Conservation (phyloP, 23 red algal genomes). For the Gracilaria vermiculophylla region DNA sequence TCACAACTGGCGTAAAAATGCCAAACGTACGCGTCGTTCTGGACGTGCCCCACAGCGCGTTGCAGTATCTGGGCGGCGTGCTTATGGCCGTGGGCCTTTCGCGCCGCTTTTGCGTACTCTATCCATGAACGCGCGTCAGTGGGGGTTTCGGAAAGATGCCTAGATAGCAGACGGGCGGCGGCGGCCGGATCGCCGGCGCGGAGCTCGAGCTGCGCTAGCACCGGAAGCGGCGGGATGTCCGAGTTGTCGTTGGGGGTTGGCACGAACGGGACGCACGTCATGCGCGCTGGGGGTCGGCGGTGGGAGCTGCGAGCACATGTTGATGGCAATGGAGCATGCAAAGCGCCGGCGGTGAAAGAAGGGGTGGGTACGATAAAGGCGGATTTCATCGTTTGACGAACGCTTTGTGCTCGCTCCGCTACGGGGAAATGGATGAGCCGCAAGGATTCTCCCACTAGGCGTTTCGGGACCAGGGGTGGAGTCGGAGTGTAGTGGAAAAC, state of each 20-base stretch:
- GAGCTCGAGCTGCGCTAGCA: slow-evolving; percentile 36
- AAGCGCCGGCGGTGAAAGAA: not conserved
- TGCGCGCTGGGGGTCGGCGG: slow-evolving; percentile 1
- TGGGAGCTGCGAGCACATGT: not conserved
- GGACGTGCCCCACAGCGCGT: not conserved
- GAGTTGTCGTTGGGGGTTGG: slow-evolving; percentile 24
- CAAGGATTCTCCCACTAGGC: too few species aligned
- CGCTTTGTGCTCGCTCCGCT: too few species aligned
- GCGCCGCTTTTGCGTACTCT: not conserved
- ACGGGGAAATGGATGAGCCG: too few species aligned
- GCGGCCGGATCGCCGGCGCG: slow-evolving; percentile 29
- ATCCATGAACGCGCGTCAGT: slow-evolving; percentile 29
- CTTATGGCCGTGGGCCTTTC: not conserved
- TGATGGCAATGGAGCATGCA: not conserved
- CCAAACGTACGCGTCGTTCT: slow-evolving; percentile 45
- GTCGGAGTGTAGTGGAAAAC: too few species aligned
- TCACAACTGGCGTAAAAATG: slow-evolving; percentile 28
- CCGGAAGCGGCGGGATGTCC: slow-evolving; percentile 6
- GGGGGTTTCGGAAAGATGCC: slow-evolving; percentile 9
- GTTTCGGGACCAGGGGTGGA: not conserved
- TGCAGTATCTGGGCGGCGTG: slow-evolving; percentile 7
- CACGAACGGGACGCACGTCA: slow-evolving; percentile 35
- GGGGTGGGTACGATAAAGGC: not conserved
- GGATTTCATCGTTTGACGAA: not conserved
- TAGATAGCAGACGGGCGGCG: not conserved